phyloP scores from a whole-genome alignment of 148 eudicot species.

The Drosera capensis region DNA sequence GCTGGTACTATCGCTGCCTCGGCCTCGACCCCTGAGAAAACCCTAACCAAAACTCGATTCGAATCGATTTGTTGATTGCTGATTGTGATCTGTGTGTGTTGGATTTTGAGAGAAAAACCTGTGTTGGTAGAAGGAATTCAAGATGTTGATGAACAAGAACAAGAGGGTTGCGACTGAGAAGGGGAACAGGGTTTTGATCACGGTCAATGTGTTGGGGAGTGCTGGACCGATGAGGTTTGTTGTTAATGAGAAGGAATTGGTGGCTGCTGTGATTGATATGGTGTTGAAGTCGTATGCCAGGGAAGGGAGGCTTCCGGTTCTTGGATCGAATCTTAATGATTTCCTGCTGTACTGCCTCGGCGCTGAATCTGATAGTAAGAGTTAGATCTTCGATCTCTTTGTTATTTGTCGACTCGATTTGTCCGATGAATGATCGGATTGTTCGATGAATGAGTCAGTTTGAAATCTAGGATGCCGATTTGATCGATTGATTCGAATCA shows the following conservation, averaged over 20 bases:
- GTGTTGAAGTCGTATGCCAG: conserved; percentile 50
- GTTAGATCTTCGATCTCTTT: too few species aligned
- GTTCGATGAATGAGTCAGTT: too few species aligned
- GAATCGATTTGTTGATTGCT: neutral
- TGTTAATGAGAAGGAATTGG: conserved; percentile 44
- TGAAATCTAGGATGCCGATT: too few species aligned
- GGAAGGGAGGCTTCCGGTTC: conserved; percentile 60
- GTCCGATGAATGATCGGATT: too few species aligned
- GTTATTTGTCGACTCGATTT: too few species aligned
- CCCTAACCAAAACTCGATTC: neutral
- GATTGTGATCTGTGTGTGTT: neutral
- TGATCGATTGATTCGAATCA: too few species aligned
- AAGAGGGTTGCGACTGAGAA: conserved; percentile 19
- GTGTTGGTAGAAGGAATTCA: conserved; percentile 1
- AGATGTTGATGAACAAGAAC: conserved; percentile 24
- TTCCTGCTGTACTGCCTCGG: conserved; percentile 38
- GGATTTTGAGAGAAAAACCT: neutral
- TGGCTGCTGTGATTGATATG: conserved; percentile 26
- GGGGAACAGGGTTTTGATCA: conserved; percentile 42
- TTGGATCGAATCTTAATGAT: conserved; percentile 29
- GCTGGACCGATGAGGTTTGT: conserved; percentile 58
- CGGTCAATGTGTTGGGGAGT: conserved; percentile 51
- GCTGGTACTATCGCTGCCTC: conserved; percentile 55
- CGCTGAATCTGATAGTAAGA: conserved; percentile 47
- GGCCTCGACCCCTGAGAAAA: conserved; percentile 17